These are phyloP conservation scores for Metroxylon sagu DNA, from an alignment of 176 grass and related monocot genomes.

Conservation along the genomic window DNA sequence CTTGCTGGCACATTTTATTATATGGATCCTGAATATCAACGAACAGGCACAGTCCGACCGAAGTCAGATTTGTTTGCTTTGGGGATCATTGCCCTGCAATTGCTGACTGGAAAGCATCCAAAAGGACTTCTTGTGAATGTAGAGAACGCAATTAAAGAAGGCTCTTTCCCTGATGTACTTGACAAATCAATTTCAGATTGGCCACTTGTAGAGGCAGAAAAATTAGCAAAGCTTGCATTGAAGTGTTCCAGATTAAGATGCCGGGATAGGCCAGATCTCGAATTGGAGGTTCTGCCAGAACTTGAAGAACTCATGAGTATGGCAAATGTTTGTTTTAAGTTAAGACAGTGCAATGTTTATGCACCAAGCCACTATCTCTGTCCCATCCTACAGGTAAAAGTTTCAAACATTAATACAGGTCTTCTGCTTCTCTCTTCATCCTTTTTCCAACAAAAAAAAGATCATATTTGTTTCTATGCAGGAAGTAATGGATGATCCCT, in stretches of 20 bases:
- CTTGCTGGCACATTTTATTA: conserved; percentile 73
- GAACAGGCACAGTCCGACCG: conserved; percentile 74
- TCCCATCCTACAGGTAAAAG: conserved; percentile 69
- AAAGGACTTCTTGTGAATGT: conserved; percentile 40
- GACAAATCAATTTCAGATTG: conserved; percentile 58
- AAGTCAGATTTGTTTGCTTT: conserved; percentile 88
- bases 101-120: conserved; percentile 53
- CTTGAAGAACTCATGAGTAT: conserved; percentile 57
- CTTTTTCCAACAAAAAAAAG: not conserved
- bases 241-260: conserved; percentile 53
- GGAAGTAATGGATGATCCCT: conserved; percentile 81
- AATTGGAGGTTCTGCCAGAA: conserved; percentile 58
- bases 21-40: conserved; percentile 93
- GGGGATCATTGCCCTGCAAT: conserved; percentile 70
- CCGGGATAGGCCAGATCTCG: conserved; percentile 63
- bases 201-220: conserved; percentile 55
- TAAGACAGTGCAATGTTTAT: conserved; percentile 15
- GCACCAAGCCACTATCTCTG: conserved; percentile 68
- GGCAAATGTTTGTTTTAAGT: conserved; percentile 27
- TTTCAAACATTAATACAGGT: not conserved
- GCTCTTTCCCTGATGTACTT: conserved; percentile 29
- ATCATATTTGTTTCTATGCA: conserved; percentile 20
- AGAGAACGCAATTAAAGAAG: conserved; percentile 41
- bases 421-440: no score
- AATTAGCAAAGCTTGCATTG: conserved; percentile 57